Conservation (phyloP, 2,329 filamentous ascomycete genomes). For the Nectriaceae sp. region DNA sequence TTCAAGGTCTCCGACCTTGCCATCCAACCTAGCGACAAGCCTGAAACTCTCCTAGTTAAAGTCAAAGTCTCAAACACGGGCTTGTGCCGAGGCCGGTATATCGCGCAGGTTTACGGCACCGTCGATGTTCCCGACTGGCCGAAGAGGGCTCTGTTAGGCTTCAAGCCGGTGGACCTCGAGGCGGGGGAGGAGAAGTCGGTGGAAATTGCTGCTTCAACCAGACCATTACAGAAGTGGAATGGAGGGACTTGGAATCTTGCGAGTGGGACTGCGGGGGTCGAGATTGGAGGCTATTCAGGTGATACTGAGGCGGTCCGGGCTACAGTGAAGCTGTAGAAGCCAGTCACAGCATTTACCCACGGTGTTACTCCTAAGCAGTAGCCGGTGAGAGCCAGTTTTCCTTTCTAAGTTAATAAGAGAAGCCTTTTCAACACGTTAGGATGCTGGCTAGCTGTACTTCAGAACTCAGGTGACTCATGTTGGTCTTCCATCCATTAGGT, state of each 20-base stretch:
- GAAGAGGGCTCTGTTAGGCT: conserved; percentile 12
- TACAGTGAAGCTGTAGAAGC: too few relatives aligned
- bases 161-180: conserved; percentile 5
- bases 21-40: neutral
- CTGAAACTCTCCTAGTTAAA: neutral
- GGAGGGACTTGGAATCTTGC: neutral
- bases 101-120: conserved; percentile 21
- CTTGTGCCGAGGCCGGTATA: conserved; percentile 1
- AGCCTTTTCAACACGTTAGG: too few relatives aligned
- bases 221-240: conserved; percentile 13
- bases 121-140: conserved; percentile 5
- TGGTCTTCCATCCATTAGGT: too few relatives aligned
- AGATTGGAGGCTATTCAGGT: conserved; percentile 5
- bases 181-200: conserved; percentile 1
- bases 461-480: too few relatives aligned
- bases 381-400: too few relatives aligned
- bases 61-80: conserved; percentile 13
- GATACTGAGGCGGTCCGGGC: too few relatives aligned
- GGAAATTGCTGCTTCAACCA: neutral
- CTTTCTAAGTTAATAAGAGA: too few relatives aligned
- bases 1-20: conserved; percentile 4
- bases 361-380: too few relatives aligned
- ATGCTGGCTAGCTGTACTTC: too few relatives aligned
- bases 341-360: too few relatives aligned
- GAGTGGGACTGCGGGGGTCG: conserved; percentile 1